Base-by-base conservation (phyloP, 495 filamentous ascomycete genomes). In the Penicillium riverlandense region DNA sequence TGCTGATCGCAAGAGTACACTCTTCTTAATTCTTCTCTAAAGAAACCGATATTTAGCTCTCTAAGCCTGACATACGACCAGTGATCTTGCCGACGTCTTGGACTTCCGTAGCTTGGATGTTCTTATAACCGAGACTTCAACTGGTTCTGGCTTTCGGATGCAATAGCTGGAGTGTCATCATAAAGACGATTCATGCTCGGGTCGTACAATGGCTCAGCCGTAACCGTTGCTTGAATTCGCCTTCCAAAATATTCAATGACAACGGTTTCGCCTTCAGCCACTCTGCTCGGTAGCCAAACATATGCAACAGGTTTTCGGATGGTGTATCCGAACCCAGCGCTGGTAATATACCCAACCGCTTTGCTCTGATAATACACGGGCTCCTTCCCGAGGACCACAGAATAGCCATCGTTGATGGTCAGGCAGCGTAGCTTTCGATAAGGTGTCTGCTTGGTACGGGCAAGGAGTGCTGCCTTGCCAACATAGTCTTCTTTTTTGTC, bases 161-260 rank as follows among this genome's bases (percentile, higher is more conserved):
- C 4, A 22, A 22, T 22, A 22, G 22, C 22, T 29, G 41, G 40
- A 10, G 44, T 44, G 10, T 54, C 54, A 27, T 50, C 48, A 12
- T 37, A 45, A 30, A 63, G 42, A 31, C 55, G 49, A 30, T 43
- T 61, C 50, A 54, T 60, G 31, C 65, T 50, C 2, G 66, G 60
- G 44, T 73, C 67, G 47, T 65, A 65, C 46, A 72, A 40, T 11
- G 70, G 59, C 34, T 67, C 63, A 0, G 48, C 33, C 0, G 56
- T 44, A 8, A 76, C 62, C 10, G 64, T 71, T n/a, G 70, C 73
- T 39, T 43, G 41, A 44, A 73, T 64, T 7, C 59, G 49, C 22
- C 55, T 52, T 2, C 70, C 70, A 44, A 76, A 76, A 47, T 76
- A 76, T 40, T 69, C 70, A 15, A 76, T 61, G 52, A 74, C 69